Base-by-base conservation (phyloP, 1,139 yeast species). In the Hemisphaericaspora xylofermentans region DNA sequence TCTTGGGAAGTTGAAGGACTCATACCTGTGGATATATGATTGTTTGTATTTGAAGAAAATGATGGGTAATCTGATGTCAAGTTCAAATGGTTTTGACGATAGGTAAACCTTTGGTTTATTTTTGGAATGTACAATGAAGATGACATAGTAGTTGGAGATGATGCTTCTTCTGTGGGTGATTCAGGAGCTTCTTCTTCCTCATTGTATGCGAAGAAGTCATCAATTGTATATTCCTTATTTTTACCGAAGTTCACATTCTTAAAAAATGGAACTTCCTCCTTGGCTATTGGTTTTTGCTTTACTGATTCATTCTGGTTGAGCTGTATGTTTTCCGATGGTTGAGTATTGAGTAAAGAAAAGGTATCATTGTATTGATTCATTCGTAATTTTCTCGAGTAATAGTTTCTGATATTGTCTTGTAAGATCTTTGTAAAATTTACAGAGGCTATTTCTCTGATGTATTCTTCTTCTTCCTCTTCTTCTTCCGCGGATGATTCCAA, bases 81-180 rank as follows among this genome's bases (percentile, higher is more conserved):
- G 48, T 71, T 74, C 51, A 73, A 64, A 47, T 69, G 59, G 45
- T 35, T 32, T 27, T 68, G 69, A 50, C 79, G 68, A 52, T 71
- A 74, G 45, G 68, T 72, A 47, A 74, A 67, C 41, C 71, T 62
- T 64, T 35, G 41, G 18, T 45, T 45, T 9, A 70, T 64, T 47
- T 68, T 68, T 31, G 58, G 52, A 24, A 52, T 45, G 15, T 52
- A 43, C 21, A 52, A 41, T 26, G 56, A 40, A 22, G 62, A 49
- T 15, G 59, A 45, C 16, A 56, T 46, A 26, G 56, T 50, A 10
- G 47, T 47, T 16, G 58, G 55, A 5, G 48, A 37, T 8, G 43
- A 35, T 21, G 32, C 24, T 28, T 43, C 38, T 14, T 28, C 35
- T 19, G 44, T 34, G 4, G 35, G 30, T 9, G 41, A 21, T 14